Evolutionary conservation across 2,329 filamentous ascomycete genomes (phyloP), one percentile per base, ranked within the genome.

Genomic region (Alternaria arbusti): DNA sequence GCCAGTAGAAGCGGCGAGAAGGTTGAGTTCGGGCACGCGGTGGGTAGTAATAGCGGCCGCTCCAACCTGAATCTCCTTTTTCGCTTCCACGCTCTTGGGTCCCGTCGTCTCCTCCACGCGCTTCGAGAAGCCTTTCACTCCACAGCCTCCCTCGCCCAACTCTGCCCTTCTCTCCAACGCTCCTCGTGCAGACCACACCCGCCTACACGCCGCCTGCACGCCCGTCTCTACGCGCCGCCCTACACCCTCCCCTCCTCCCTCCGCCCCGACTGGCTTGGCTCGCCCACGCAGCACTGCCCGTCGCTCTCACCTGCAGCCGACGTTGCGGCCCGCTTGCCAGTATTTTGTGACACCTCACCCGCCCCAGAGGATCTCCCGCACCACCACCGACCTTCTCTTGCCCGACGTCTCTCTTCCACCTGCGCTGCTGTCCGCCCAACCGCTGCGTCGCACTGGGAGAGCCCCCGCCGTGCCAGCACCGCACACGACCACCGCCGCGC

Each of bases 11-110:
- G 68, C 70, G 69, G 72, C 70, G 71, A 72, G 66, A 68, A 70
- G 71, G 65, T 70, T 72, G 69, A 67, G 56, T 69, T 72, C 61
- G 69, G 68, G 71, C 70, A 70, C 63, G 65, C 61, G 61, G 69
- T 71, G 69, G 68, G 71, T 74, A 76, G 73, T 74, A 73, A 74
- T 70, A 71, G 72, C 70, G 70, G 70, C 72, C 73, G 72, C 70
- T 63, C 69, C 68, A 72, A 73, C 73, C 71, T 73, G 72, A 74
- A 68, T 74, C 71, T 76, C 71, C 72, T 74, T 73, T 62, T 75
- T 75, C 74, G 72, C 71, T 74, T 75, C 74, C 72, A 74, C 61
- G 70, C 68, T 70, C 69, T 73, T 71, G 73, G 72, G 71, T 68
- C 71, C 70, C 69, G 71, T 69, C 68, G 71, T 67, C 71, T 71